Base-by-base conservation (phyloP, 148 eudicot species). In the Gaultheria prostrata region DNA sequence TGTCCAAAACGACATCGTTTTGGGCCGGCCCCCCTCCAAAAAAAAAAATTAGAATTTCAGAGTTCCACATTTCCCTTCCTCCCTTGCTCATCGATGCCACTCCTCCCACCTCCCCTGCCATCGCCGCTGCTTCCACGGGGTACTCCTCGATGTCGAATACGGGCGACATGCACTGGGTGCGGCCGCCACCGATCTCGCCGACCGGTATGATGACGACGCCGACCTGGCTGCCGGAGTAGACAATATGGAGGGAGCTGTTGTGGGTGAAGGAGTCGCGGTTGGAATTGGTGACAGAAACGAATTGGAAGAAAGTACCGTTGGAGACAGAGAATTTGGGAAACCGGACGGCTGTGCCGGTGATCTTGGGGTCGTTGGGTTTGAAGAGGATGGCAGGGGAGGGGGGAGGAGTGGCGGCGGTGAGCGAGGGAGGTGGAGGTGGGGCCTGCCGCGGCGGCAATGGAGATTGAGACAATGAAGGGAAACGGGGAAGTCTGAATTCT, bases 121-220 rank as follows among this genome's bases (percentile, higher is more conserved):
- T n/a, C 46, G 9, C 56, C 79, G 57, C 79, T 71, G 85, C 81
- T 33, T 33, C 35, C 53, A 88, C 32, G 9, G 92, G 93, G n/a
- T 91, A 89, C 9, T 87, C 74, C 75, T 88, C 80, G 20, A 94
- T 92, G n/a, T 88, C 88, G 78, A 97, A 94, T n/a, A 90, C 92
- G 24, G 99, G 98, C 7, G 97, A 85, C 88, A 97, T 88, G 51
- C 86, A 89, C 89, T 92, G 95, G 8, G 91, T 90, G 59, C 86
- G 81, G 7, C 99, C 94, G 32, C 88, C 93, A 54, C 82, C 88
- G 84, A 97, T 97, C 74, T 83, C 80, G 32, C 94, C 98, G 14
- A 98, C 97, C 20, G 99, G 99, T 72, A 96, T 94, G 86, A 92
- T 90, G 11, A 93, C 90, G 79, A 90, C 82, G n/a, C 98, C 98